phyloP scores from a whole-genome alignment of 2,329 filamentous ascomycete genomes.

The Ophiostoma sp. region DNA sequence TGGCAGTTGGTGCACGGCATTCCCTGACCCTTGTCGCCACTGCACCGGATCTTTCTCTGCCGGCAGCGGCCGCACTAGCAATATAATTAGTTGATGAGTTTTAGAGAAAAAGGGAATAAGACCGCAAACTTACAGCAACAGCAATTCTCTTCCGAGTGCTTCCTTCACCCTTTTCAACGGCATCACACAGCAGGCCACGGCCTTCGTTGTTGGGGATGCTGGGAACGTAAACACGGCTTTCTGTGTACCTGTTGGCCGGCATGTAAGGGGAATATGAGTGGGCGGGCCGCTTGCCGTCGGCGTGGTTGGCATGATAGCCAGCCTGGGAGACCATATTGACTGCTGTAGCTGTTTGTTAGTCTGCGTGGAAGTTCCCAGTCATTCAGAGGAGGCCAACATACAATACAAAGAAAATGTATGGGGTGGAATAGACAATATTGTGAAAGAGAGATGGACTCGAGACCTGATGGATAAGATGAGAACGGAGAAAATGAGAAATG shows the following conservation, averaged over 20 bases:
- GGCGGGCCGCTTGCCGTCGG: slow-evolving; percentile 40
- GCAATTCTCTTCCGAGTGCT: slow-evolving; percentile 54
- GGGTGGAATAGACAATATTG: not conserved
- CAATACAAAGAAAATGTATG: not conserved
- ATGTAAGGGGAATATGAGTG: slow-evolving; percentile 39
- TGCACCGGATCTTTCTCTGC: slow-evolving; percentile 92
- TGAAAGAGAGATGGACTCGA: not conserved
- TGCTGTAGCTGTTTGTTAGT: not conserved
- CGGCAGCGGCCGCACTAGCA: slow-evolving; percentile 89
- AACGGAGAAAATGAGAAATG: not conserved
- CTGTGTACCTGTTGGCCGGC: slow-evolving; percentile 30
- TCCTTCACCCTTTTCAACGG: slow-evolving; percentile 38
- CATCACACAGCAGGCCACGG: slow-evolving; percentile 38
- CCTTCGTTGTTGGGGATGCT: slow-evolving; percentile 23
- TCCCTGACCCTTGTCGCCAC: slow-evolving; percentile 74
- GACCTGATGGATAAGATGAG: not conserved
- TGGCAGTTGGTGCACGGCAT: slow-evolving; percentile 78
- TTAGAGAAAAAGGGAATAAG: not conserved
- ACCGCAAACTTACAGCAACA: slow-evolving; percentile 47
- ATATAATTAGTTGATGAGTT: slow-evolving; percentile 41
- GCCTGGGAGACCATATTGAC: slow-evolving; percentile 42
- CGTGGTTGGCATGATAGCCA: slow-evolving; percentile 34
- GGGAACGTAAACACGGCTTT: slow-evolving; percentile 37
- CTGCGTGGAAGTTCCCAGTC: no score
- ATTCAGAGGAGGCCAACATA: no score